Evolutionary conservation across 2,329 filamentous ascomycete genomes (phyloP), one percentile per base, ranked within the genome.

Genomic region (Colletotrichum eremochloae): DNA sequence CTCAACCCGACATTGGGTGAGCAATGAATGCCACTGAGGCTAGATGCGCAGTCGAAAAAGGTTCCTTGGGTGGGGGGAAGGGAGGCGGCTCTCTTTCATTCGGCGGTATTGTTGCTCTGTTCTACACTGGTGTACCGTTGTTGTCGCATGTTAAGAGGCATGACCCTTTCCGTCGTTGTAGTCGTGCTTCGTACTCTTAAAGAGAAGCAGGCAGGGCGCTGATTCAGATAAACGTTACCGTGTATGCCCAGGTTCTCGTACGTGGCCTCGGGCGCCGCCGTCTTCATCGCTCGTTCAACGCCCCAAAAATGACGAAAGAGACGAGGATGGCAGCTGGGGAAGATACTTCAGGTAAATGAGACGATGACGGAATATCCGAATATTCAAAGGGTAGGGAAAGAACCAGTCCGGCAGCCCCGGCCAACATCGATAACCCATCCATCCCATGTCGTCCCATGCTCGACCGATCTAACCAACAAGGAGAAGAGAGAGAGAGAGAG

Each of bases 1-100:
- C 20, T 31, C 50, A 31, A 48, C 52, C 40, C 60, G 36, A 36
- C 52, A 14, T 52, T 52, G 24, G 24, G 42, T 46, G 44, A 18
- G 44, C 42, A 44, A 18, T 46, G 9, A 31, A 60, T 68, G 53
- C 58, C 46, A 63, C 38, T 58, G 58, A 72, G 65, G 65, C 64
- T 67, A 71, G 57, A 24, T 57, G 66, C 58, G 58, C 50, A 29
- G 9, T 20, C 46, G 5, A 36, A 40, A 55, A n/a, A 7, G 36
- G 38, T 56, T 46, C 38, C 36, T 61, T 33, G 46, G 36, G 38
- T 20, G 8, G 9, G 38, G 15, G 42, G 4, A 15, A 11, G 44
- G 44, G 20, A 46, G 52, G 38, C 63, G 20, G 40, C 40, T 60
- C 29, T 48, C 53, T 14, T 50, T 36, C 58, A 48, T 31, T 33